Percentiles rank a stretch among this genome's conserved stretches.
Conservation (phyloP, 179 eudicot genomes). For the Heliamphora pulchella region DNA sequence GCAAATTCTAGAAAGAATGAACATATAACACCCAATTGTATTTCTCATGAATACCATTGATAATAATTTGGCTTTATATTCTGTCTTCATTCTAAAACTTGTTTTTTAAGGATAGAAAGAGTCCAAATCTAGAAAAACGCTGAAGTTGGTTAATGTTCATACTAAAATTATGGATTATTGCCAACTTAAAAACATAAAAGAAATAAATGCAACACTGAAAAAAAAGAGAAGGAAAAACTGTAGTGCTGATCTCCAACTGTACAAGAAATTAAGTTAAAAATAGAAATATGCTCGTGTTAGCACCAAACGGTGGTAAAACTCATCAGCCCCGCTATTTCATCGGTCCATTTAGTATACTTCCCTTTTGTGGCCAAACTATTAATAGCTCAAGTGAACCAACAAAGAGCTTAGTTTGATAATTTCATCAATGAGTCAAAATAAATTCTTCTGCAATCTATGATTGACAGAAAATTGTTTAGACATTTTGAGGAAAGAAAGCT, state of each 20-base stretch:
- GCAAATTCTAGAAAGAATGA: background rate
- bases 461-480: background rate
- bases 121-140: background rate
- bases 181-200: background rate
- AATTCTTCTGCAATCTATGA: background rate
- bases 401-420: slow-evolving; percentile 8
- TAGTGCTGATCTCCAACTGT: background rate
- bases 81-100: background rate
- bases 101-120: background rate
- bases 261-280: background rate
- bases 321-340: background rate
- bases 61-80: background rate
- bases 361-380: background rate
- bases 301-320: background rate
- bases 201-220: background rate
- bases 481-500: background rate
- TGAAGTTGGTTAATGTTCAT: background rate
- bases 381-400: background rate
- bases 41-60: background rate
- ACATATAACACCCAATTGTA: background rate
- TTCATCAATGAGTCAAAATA: background rate
- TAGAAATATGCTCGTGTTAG: background rate
- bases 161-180: background rate
- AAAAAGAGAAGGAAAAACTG: background rate
- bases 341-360: background rate